Conservation (phyloP, 176 grass and related monocot genomes). For the Lolium rigidum region DNA sequence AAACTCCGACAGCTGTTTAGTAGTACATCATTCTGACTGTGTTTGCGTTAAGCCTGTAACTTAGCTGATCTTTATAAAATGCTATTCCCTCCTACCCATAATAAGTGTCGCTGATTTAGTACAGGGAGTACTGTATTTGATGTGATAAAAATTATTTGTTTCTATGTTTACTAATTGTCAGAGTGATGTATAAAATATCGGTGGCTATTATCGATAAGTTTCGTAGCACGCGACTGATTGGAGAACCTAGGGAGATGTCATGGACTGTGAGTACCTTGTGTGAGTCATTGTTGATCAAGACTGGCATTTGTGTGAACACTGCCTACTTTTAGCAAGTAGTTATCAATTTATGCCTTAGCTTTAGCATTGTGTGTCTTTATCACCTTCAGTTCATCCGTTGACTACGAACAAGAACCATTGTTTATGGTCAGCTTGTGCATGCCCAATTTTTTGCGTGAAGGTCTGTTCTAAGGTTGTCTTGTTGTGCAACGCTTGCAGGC, state of each 20-base stretch:
- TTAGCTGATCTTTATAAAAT: neutral
- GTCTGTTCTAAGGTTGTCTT: neutral
- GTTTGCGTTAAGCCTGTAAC: neutral
- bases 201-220: neutral
- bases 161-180: neutral
- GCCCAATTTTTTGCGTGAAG: too few species aligned
- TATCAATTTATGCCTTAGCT: neutral
- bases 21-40: neutral
- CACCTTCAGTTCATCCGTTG: neutral
- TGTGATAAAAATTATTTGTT: neutral
- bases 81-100: neutral
- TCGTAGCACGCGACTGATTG: neutral
- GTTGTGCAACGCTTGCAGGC: conserved; percentile 52
- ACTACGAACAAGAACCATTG: neutral
- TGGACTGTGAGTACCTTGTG: neutral
- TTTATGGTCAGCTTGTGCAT: neutral
- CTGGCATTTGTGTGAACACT: neutral
- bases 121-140: too few species aligned
- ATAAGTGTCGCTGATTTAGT: too few species aligned
- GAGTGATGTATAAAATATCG: neutral
- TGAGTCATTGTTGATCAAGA: neutral
- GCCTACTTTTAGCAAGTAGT: neutral
- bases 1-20: neutral
- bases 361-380: too few species aligned
- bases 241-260: neutral